Conservation (phyloP, 2,329 filamentous ascomycete species). For the Fusarium sp. region DNA sequence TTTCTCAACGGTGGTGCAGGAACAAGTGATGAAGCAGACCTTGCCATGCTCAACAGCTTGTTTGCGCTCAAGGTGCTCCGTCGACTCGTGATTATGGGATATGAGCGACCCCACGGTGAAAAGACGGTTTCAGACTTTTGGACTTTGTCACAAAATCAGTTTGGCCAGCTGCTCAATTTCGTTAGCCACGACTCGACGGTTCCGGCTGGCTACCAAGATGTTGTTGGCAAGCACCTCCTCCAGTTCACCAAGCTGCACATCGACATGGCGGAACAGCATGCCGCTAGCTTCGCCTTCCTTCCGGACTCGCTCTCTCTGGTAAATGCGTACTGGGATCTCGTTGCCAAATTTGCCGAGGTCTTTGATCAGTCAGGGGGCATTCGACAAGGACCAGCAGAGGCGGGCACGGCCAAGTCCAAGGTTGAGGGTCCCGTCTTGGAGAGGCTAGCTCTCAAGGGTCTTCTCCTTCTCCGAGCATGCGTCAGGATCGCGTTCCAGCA, state of each 20-base stretch:
- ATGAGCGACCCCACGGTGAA: constrained; percentile 85
- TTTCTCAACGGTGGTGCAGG: constrained; percentile 69
- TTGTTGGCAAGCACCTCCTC: constrained; percentile 86
- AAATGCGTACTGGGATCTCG: constrained; percentile 86
- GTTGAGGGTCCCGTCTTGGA: constrained; percentile 76
- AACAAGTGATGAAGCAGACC: constrained; percentile 68
- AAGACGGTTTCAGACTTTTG: constrained; percentile 83
- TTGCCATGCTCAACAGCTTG: constrained; percentile 81
- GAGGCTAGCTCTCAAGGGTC: constrained; percentile 82
- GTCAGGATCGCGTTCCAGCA: constrained; percentile 87
- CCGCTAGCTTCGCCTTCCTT: constrained; percentile 84
- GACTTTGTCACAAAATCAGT: constrained; percentile 80
- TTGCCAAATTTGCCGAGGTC: constrained; percentile 79
- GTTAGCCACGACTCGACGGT: constrained; percentile 67
- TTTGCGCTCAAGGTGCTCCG: constrained; percentile 83
- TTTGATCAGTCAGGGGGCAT: constrained; percentile 73
- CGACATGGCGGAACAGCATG: constrained; percentile 83
- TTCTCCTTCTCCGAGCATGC: constrained; percentile 85
- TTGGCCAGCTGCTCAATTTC: constrained; percentile 78
- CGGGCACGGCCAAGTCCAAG: constrained; percentile 59
- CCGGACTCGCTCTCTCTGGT: constrained; percentile 83
- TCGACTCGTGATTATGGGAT: constrained; percentile 82
- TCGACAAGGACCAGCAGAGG: constrained; percentile 55
- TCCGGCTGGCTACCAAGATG: constrained; percentile 64
- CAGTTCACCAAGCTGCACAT: constrained; percentile 94